phyloP scores from a whole-genome alignment of 1,284 basidiomycete species.

The Cryptococcus sp. region DNA sequence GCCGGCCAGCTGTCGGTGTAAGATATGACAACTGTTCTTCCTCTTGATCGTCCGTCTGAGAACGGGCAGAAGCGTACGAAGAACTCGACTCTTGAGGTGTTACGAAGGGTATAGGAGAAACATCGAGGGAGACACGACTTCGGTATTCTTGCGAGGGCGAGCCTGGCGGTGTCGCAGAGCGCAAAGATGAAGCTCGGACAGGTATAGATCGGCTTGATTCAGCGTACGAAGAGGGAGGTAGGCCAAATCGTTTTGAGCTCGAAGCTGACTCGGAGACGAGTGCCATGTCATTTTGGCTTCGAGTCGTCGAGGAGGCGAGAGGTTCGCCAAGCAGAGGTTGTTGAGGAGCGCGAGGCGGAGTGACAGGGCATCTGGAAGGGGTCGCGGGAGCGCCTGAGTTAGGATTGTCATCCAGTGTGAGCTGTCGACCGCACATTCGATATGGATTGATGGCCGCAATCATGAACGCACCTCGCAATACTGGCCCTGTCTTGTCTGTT shows the following conservation, averaged over 20 bases:
- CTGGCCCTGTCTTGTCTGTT: too few relatives aligned
- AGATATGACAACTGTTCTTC: background rate
- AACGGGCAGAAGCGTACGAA: background rate
- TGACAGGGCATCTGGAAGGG: too few relatives aligned
- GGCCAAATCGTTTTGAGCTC: background rate
- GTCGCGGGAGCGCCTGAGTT: too few relatives aligned
- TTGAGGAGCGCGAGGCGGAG: background rate
- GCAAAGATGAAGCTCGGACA: conserved; percentile 7
- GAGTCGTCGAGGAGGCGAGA: too few relatives aligned
- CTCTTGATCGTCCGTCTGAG: background rate
- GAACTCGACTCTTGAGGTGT: background rate
- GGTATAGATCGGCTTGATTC: background rate
- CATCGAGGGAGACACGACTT: conserved; percentile 9
- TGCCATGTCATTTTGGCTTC: background rate
- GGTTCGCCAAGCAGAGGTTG: background rate
- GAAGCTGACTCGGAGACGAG: background rate
- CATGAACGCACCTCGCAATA: too few relatives aligned
- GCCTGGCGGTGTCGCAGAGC: background rate
- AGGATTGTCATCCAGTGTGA: too few relatives aligned
- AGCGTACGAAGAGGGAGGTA: background rate
- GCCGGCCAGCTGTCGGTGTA: background rate
- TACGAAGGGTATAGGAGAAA: background rate
- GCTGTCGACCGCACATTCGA: too few relatives aligned
- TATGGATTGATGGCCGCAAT: too few relatives aligned
- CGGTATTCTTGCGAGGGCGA: conserved; percentile 4